Conservation (phyloP, 768 basidiomycete species). For the Butyriboletus loyo region DNA sequence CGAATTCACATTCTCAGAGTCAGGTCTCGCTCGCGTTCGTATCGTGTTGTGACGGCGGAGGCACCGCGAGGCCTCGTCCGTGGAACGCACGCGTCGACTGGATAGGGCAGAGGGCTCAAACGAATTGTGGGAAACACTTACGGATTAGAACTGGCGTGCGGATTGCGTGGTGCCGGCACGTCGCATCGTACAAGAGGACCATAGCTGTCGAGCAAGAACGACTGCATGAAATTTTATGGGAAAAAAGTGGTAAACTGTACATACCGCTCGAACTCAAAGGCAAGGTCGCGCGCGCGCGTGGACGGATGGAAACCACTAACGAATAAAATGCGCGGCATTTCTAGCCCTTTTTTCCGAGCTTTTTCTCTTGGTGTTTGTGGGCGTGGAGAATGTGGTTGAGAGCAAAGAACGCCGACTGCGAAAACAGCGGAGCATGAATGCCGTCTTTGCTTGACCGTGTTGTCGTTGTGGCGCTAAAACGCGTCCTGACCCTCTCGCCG, state of each 20-base stretch:
- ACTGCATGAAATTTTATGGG: slow-evolving; percentile 1
- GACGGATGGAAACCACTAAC: slow-evolving; percentile 82
- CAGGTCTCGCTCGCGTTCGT: slow-evolving; percentile 31
- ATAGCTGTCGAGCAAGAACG: slow-evolving; percentile 46
- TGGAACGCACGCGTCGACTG: slow-evolving; percentile 38
- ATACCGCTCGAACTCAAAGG: slow-evolving; percentile 84
- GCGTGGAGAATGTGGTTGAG: slow-evolving; percentile 23
- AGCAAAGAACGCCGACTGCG: slow-evolving; percentile 14
- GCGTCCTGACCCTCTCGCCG: slow-evolving; percentile 1
- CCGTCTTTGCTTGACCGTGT: slow-evolving; percentile 28
- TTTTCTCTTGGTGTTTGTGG: neutral
- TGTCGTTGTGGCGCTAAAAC: slow-evolving; percentile 35
- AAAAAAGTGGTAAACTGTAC: slow-evolving; percentile 11
- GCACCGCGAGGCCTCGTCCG: slow-evolving; percentile 27
- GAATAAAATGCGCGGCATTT: slow-evolving; percentile 81
- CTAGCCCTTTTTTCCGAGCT: slow-evolving; percentile 8
- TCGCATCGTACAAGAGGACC: slow-evolving; percentile 86
- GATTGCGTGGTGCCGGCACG: slow-evolving; percentile 83
- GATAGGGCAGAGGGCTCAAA: slow-evolving; percentile 34
- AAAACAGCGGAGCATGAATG: slow-evolving; percentile 32
- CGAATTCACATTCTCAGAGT: slow-evolving; percentile 17
- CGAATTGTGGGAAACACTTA: slow-evolving; percentile 48
- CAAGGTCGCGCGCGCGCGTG: slow-evolving; percentile 82
- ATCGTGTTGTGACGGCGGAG: slow-evolving; percentile 22
- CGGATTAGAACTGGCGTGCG: slow-evolving; percentile 73